phyloP scores from a whole-genome alignment of 2,329 filamentous ascomycete genomes.

The Colletotrichum trifolii region DNA sequence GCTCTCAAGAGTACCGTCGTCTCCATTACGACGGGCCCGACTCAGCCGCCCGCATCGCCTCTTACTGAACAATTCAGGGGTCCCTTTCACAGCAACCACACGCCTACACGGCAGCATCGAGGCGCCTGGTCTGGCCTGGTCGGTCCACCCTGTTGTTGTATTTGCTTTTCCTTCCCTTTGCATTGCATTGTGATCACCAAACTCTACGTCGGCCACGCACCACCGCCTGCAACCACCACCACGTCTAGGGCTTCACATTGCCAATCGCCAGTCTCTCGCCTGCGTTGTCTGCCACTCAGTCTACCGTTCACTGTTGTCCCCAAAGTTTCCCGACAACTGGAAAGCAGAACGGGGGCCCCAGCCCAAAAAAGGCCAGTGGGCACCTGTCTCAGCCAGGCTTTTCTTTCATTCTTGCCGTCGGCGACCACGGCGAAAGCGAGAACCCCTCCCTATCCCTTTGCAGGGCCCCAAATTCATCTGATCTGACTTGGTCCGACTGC shows the following conservation, averaged over 20 bases:
- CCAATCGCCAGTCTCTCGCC: not conserved
- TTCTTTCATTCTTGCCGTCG: constrained; percentile 21
- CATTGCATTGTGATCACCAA: constrained; percentile 11
- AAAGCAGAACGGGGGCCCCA: not conserved
- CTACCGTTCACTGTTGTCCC: not conserved
- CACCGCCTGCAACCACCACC: constrained; percentile 3
- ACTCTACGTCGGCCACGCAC: constrained; percentile 14
- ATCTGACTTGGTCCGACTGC: constrained; percentile 25
- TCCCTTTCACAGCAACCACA: constrained; percentile 8
- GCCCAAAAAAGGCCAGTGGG: constrained; percentile 26
- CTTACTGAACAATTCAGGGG: constrained; percentile 19
- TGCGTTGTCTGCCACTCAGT: constrained; percentile 2
- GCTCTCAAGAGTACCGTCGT: too few relatives aligned
- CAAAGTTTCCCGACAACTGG: not conserved
- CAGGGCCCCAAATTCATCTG: constrained; percentile 31
- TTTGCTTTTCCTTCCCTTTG: not conserved
- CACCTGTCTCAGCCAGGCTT: constrained; percentile 27
- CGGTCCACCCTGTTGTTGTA: not conserved
- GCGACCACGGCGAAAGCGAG: constrained; percentile 18
- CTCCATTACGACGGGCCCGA: too few relatives aligned
- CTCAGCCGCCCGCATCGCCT: too few relatives aligned
- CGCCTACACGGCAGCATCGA: too few relatives aligned
- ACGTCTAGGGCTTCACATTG: not conserved
- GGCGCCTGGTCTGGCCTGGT: not conserved
- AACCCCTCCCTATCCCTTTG: constrained; percentile 25